phyloP scores from a whole-genome alignment of 2,329 filamentous ascomycete species.

The Calonectria honghensis region DNA sequence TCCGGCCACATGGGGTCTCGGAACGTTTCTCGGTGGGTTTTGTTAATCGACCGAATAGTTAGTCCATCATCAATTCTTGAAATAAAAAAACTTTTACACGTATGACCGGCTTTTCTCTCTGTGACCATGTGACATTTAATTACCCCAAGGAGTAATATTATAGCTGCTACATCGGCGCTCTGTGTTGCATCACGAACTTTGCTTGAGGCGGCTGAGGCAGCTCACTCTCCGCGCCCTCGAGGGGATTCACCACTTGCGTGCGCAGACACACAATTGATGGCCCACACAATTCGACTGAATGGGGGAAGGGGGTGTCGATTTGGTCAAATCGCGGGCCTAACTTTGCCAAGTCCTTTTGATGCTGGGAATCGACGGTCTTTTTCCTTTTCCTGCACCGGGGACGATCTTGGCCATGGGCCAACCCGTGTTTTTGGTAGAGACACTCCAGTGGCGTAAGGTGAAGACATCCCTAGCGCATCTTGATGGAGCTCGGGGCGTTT shows the following conservation, averaged over 20 bases:
- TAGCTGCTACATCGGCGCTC: not conserved
- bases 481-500: conserved; percentile 14
- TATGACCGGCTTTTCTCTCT: not conserved
- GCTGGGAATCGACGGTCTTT: not conserved
- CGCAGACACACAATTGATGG: not conserved
- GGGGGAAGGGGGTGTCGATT: not conserved
- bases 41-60: conserved; percentile 16
- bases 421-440: not conserved
- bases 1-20: not conserved
- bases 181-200: not conserved
- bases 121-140: not conserved
- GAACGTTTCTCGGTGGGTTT: conserved; percentile 27
- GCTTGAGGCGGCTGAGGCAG: not conserved
- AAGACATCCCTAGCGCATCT: too few relatives aligned
- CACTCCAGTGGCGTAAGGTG: conserved; percentile 15
- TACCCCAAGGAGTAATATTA: conserved; percentile 20
- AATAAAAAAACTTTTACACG: not conserved
- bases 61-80: not conserved
- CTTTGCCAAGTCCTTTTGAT: not conserved
- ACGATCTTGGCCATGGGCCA: not conserved
- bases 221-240: not conserved
- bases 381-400: not conserved
- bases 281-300: not conserved
- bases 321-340: not conserved
- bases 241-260: not conserved